phyloP scores from a whole-genome alignment of 2,329 filamentous ascomycete genomes.

The Bipolaris sorokiniana region DNA sequence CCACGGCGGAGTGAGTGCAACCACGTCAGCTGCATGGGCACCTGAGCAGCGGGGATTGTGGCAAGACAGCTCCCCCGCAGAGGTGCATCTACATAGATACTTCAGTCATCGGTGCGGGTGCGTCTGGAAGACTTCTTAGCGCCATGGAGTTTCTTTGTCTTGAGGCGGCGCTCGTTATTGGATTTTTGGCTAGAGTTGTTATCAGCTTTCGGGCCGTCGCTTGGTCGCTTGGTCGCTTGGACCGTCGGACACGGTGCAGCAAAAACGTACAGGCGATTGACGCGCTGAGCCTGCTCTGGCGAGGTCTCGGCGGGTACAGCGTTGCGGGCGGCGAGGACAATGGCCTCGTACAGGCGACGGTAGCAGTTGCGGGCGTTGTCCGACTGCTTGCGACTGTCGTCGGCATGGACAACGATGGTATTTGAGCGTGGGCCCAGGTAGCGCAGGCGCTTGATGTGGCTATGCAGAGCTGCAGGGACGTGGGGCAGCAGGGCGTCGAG shows the following conservation, averaged over 20 bases:
- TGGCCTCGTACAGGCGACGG: constrained; percentile 61
- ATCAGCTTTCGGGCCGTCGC: constrained; percentile 29
- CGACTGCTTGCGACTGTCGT: constrained; percentile 66
- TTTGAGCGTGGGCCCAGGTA: constrained; percentile 62
- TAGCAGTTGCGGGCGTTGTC: constrained; percentile 67
- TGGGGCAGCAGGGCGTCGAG: constrained; percentile 59
- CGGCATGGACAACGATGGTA: constrained; percentile 66
- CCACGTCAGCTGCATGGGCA: constrained; percentile 28
- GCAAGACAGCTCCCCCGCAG: constrained; percentile 18
- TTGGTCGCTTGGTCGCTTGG: constrained; percentile 15
- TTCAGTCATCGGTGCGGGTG: constrained; percentile 45
- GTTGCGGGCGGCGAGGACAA: constrained; percentile 58
- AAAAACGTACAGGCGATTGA: constrained; percentile 63
- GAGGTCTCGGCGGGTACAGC: constrained; percentile 67
- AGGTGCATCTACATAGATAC: not conserved
- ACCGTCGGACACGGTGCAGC: constrained; percentile 12
- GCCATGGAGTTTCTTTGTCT: constrained; percentile 65
- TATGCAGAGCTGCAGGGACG: constrained; percentile 62
- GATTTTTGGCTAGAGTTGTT: constrained; percentile 56
- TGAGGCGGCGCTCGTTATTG: constrained; percentile 64
- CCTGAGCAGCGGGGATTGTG: constrained; percentile 12
- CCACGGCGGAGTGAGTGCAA: constrained; percentile 17
- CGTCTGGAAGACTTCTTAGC: constrained; percentile 65
- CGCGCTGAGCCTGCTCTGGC: constrained; percentile 60
- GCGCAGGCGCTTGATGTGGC: constrained; percentile 58